A percentile compares a stretch with the other conserved stretches of the same genome.
phyloP scores from a whole-genome alignment of 805 yeast genomes.

The Candida germanica region DNA sequence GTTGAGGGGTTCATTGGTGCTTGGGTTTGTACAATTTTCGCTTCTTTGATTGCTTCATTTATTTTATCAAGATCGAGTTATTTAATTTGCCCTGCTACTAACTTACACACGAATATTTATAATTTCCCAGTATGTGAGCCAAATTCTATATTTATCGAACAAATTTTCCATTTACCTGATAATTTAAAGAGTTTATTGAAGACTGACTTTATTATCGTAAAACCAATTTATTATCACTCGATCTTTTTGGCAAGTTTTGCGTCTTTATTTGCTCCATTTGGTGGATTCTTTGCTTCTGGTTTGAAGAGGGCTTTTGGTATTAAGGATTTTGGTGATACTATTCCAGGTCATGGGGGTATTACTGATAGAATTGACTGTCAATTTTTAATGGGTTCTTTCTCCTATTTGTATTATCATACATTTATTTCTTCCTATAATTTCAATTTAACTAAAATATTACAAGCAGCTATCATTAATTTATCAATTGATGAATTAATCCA shows the following conservation, averaged over 20 bases:
- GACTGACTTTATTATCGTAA: slow-evolving; percentile 51
- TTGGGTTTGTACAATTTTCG: slow-evolving; percentile 86
- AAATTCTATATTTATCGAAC: slow-evolving; percentile 86
- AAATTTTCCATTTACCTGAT: slow-evolving; percentile 71
- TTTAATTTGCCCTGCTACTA: slow-evolving; percentile 83
- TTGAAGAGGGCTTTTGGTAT: slow-evolving; percentile 93
- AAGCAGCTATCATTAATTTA: slow-evolving; percentile 69
- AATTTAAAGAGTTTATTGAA: slow-evolving; percentile 48
- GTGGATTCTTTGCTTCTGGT: slow-evolving; percentile 98
- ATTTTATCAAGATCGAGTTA: slow-evolving; percentile 64
- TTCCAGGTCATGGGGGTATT: slow-evolving; percentile 98
- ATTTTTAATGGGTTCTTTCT: slow-evolving; percentile 94
- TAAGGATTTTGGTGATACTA: slow-evolving; percentile 96
- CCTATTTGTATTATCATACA: slow-evolving; percentile 89
- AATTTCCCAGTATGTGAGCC: slow-evolving; percentile 70
- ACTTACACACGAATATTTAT: slow-evolving; percentile 59
- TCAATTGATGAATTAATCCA: slow-evolving; percentile 61
- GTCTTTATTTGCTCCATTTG: slow-evolving; percentile 95
- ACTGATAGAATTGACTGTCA: slow-evolving; percentile 98
- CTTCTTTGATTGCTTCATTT: slow-evolving; percentile 65
- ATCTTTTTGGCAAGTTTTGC: slow-evolving; percentile 89
- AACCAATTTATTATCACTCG: slow-evolving; percentile 90
- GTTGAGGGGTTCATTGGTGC: slow-evolving; percentile 98
- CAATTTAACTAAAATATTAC: slow-evolving; percentile 72
- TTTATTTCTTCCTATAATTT: slow-evolving; percentile 73